Conservation (phyloP, 768 basidiomycete species). For the Serendipita sp. region DNA sequence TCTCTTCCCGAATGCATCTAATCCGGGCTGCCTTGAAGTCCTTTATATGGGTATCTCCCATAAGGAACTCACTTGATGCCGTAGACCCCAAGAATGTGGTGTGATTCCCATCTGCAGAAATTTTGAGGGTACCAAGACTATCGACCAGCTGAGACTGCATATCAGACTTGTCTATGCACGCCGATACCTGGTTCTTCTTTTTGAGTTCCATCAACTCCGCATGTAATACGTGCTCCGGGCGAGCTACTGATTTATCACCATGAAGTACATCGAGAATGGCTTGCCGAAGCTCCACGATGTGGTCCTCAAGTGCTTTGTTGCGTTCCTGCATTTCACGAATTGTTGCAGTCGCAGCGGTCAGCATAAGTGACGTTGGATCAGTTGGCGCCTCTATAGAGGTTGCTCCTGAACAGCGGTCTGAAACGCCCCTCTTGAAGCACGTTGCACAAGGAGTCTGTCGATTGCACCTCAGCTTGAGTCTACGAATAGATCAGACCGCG, state of each 20-base stretch:
- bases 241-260: background rate
- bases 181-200: background rate
- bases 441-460: background rate
- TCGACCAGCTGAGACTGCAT: background rate
- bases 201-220: conserved; percentile 3
- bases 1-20: background rate
- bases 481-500: background rate
- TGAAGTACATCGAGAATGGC: background rate
- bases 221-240: background rate
- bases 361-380: background rate
- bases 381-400: background rate
- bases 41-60: background rate
- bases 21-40: background rate
- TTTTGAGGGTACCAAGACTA: background rate
- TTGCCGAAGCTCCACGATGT: background rate
- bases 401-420: background rate
- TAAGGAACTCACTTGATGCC: background rate
- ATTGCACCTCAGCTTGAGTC: background rate
- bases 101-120: background rate
- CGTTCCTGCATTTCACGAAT: conserved; percentile 2
- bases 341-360: background rate
- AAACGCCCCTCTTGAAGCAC: background rate
- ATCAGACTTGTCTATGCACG: conserved; percentile 3
- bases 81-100: background rate
- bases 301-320: background rate